phyloP scores from a whole-genome alignment of 305 asterid genomes.

The Ilex paraguariensis region DNA sequence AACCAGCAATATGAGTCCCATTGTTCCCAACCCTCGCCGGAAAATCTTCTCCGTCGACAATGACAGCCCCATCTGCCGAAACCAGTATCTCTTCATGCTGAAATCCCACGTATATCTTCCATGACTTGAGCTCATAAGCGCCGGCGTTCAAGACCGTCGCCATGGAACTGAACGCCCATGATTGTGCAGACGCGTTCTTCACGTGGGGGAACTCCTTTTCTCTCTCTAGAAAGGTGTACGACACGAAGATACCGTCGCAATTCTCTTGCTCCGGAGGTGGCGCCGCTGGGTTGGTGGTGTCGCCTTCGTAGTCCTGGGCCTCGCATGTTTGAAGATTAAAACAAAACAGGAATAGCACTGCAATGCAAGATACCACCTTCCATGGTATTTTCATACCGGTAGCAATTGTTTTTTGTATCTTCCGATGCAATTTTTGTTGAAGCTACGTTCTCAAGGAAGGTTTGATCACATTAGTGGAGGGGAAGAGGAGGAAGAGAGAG shows the following conservation, averaged over 20 bases:
- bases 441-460: too few species aligned
- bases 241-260: constrained; percentile 58
- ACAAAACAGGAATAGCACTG: constrained; percentile 15
- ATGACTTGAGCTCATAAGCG: constrained; percentile 45
- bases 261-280: constrained; percentile 42
- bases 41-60: constrained; percentile 46
- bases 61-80: constrained; percentile 62
- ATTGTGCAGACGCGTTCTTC: constrained; percentile 71
- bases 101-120: constrained; percentile 59
- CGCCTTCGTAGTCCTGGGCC: constrained; percentile 46
- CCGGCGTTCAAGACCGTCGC: constrained; percentile 51
- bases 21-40: constrained; percentile 54
- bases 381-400: constrained; percentile 38
- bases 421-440: background rate
- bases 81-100: constrained; percentile 67
- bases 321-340: constrained; percentile 10
- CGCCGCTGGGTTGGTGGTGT: constrained; percentile 5
- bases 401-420: constrained; percentile 4
- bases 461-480: background rate
- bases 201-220: constrained; percentile 62
- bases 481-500: background rate
- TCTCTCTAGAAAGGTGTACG: constrained; percentile 51
- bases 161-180: constrained; percentile 62
- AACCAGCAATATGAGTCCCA: constrained; percentile 63
- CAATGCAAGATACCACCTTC: constrained; percentile 16